phyloP scores from a whole-genome alignment of 768 basidiomycete species.

The Phanerochaete sordida region DNA sequence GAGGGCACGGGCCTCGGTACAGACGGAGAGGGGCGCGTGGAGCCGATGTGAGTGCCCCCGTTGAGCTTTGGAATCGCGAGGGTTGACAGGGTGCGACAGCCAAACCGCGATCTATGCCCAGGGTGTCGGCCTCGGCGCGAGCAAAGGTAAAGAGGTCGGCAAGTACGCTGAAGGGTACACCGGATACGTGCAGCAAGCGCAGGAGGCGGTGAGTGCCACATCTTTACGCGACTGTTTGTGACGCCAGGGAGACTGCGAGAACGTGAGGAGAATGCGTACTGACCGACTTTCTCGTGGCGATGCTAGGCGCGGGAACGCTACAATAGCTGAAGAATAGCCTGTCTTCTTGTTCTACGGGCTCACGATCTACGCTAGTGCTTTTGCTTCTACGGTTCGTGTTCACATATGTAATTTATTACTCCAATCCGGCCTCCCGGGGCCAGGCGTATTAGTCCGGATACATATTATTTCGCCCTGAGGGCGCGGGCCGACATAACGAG shows the following conservation, averaged over 20 bases:
- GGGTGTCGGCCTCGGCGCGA: slow-evolving; percentile 89
- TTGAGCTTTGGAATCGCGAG: slow-evolving; percentile 5
- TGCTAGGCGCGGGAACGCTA: slow-evolving; percentile 15
- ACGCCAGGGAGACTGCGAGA: neutral
- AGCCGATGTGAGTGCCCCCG: slow-evolving; percentile 66
- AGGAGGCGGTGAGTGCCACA: slow-evolving; percentile 24
- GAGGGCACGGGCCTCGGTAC: slow-evolving; percentile 85
- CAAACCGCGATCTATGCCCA: slow-evolving; percentile 83
- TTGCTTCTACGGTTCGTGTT: neutral
- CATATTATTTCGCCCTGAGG: neutral
- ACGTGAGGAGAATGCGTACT: neutral
- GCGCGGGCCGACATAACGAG: neutral
- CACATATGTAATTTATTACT: neutral
- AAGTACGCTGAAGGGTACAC: slow-evolving; percentile 25
- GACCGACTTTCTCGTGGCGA: slow-evolving; percentile 4
- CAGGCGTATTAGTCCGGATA: neutral
- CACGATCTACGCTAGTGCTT: neutral
- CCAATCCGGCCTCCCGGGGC: neutral
- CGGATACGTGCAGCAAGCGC: slow-evolving; percentile 26
- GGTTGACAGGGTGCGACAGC: slow-evolving; percentile 33
- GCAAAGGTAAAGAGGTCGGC: slow-evolving; percentile 79
- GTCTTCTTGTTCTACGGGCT: neutral
- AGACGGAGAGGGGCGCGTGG: slow-evolving; percentile 78
- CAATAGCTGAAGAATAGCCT: slow-evolving; percentile 6
- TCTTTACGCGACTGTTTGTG: neutral